Evolutionary conservation across 352 stramenopile species (phyloP), one percentile per base, ranked within the genome.

Genomic region (Globisporangium heterothallicum): DNA sequence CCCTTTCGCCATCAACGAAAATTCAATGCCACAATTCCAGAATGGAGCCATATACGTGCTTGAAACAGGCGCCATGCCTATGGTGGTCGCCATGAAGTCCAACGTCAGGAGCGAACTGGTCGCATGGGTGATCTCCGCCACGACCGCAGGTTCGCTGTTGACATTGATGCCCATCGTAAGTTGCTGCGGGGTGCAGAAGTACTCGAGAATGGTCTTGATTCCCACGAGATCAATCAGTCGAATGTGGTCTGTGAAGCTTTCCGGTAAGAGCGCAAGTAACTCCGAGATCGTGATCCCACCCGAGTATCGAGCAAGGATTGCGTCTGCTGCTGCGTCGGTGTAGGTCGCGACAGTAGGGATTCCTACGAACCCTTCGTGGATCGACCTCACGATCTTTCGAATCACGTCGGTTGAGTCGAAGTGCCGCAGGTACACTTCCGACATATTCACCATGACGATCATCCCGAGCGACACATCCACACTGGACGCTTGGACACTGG

Each of bases 21-120:
- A 56, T 14, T 63, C 54, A n/a, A 77, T 74, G 4, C 61, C 64
- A 30, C 68, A 77, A 22, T 71, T 59, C 68, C 68, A 77, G 56
- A 77, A 77, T 4, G 64, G 64, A 24, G 64, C 68, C 27, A 77
- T 50, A 30, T 72, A 57, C 44, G 64, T 68, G 0, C 64, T 60
- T 1, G 63, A 72, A 0, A 63, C 47, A 8, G 61, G 58, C 27
- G 66, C 57, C 68, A 72, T 74, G 9, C 68, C 68, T 14, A 74
- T 41, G 0, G 55, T 61, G 26, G 63, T 76, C 30, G 68, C 58
- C 1, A 73, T 22, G 34, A 64, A 70, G 42, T 76, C 67, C 2
- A 62, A 59, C 0, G 60, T 68, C 27, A 76, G 59, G 36, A 68
- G 64, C 9, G 58, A 50, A 0, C 56, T 49, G 10, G 61, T 59